Conservation (phyloP, 192 early-diverging fungal species). For the Entomortierella chlamydospora region DNA sequence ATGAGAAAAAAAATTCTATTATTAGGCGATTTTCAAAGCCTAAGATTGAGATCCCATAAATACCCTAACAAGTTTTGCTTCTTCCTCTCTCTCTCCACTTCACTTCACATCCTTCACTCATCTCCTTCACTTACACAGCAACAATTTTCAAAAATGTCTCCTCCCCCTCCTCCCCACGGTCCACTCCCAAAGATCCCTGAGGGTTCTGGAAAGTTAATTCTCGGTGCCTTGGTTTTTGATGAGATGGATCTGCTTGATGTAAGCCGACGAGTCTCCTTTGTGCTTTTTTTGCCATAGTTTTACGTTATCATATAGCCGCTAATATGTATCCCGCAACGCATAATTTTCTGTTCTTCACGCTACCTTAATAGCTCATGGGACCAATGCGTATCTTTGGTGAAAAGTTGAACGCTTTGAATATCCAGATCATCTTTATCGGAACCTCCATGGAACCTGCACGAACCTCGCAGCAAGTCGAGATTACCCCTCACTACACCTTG, state of each 20-base stretch:
- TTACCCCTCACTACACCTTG: constrained; percentile 38
- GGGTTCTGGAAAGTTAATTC: constrained; percentile 8
- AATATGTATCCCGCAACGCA: too few species aligned
- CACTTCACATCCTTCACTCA: too few species aligned
- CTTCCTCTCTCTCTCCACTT: too few species aligned
- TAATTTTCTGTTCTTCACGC: too few species aligned
- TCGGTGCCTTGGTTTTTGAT: constrained; percentile 43
- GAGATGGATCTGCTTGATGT: constrained; percentile 48
- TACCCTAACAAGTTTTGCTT: too few species aligned
- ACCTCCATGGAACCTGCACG: constrained; percentile 11
- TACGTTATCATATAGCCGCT: too few species aligned
- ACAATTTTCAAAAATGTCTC: not conserved
- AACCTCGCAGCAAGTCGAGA: constrained; percentile 26
- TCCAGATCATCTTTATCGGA: constrained; percentile 29
- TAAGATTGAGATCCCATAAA: too few species aligned
- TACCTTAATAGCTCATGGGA: constrained; percentile 29
- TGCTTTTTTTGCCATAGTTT: too few species aligned
- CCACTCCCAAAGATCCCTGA: constrained; percentile 42
- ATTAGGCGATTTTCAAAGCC: too few species aligned
- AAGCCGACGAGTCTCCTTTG: not conserved
- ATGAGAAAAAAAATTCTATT: too few species aligned
- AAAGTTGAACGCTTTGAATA: constrained; percentile 16
- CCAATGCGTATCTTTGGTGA: constrained; percentile 51
- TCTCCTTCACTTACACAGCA: too few species aligned
- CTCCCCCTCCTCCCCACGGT: constrained; percentile 14